Evolutionary conservation across 257 asterid genomes (phyloP).

Genomic region (Hygrophila difformis): DNA sequence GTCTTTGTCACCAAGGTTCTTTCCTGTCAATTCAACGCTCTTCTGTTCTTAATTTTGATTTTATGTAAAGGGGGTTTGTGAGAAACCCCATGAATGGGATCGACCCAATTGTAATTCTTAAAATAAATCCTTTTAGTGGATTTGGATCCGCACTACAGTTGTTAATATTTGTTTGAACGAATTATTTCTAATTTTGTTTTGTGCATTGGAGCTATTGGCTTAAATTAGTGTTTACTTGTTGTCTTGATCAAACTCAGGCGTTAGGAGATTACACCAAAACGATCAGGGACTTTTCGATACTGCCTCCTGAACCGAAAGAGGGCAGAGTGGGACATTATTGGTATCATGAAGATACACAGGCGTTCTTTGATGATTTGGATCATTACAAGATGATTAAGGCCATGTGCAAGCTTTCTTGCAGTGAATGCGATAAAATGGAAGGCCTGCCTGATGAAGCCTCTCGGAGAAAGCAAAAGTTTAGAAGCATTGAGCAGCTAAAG

Average conservation of each 20-base stretch:
- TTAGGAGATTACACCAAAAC: conserved; percentile 74
- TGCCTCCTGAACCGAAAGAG: conserved; percentile 65
- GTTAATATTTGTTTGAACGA: too few relatives aligned
- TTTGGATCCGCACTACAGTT: too few relatives aligned
- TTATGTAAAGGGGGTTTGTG: too few relatives aligned
- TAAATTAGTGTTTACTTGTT: not conserved
- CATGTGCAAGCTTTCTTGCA: conserved; percentile 96
- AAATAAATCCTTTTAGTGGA: too few relatives aligned
- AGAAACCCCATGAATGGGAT: too few relatives aligned
- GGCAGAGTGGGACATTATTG: conserved; percentile 72
- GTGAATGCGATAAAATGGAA: conserved; percentile 64
- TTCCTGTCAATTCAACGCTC: too few relatives aligned
- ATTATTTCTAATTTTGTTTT: not conserved
- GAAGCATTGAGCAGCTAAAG: conserved; percentile 85
- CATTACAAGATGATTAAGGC: conserved; percentile 96
- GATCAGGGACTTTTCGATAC: conserved; percentile 51
- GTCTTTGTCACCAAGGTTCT: conserved; percentile 90
- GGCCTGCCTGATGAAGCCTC: conserved; percentile 39
- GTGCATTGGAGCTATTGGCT: conserved; percentile 2
- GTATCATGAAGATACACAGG: conserved; percentile 92
- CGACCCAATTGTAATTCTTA: too few relatives aligned
- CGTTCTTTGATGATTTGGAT: conserved; percentile 79
- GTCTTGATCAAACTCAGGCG: conserved; percentile 38
- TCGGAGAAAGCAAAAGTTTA: conserved; percentile 50
- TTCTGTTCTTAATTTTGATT: too few relatives aligned